Evolutionary conservation across 352 stramenopile species (phyloP).

Genomic region (Phytophthora gonapodyides): DNA sequence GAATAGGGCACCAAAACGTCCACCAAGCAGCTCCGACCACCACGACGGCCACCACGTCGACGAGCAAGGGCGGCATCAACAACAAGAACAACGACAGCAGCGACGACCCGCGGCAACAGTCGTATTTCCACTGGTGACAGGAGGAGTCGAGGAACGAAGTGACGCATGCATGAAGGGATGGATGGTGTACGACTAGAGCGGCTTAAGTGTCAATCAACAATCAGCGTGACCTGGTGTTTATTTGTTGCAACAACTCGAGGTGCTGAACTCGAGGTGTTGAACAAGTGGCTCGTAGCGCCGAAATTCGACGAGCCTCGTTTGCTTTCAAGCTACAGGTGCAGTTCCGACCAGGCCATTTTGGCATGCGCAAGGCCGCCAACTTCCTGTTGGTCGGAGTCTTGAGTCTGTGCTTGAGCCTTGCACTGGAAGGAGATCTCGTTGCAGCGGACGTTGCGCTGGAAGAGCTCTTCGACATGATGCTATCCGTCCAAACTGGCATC

Average conservation of each 20-base stretch:
- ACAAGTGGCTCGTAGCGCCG: conserved; percentile 2
- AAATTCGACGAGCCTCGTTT: conserved; percentile 18
- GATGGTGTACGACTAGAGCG: conserved; percentile 24
- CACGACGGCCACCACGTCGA: conserved; percentile 1
- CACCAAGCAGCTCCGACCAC: conserved; percentile 9
- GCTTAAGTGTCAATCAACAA: conserved; percentile 29
- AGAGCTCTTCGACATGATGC: conserved; percentile 59
- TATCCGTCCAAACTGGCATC: conserved; percentile 45
- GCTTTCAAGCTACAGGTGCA: conserved; percentile 42
- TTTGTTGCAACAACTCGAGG: conserved; percentile 14
- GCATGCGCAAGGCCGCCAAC: background rate
- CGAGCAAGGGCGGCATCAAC: too few relatives aligned
- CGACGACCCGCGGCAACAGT: conserved; percentile 10
- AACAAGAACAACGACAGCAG: conserved; percentile 5
- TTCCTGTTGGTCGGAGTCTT: conserved; percentile 14
- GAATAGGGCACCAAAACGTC: background rate
- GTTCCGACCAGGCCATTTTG: conserved; percentile 42
- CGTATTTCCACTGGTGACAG: conserved; percentile 25
- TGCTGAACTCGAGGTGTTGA: conserved; percentile 6
- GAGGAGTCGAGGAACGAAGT: conserved; percentile 10
- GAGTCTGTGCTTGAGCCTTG: conserved; percentile 11
- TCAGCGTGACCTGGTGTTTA: conserved; percentile 28
- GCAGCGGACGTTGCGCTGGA: conserved; percentile 62
- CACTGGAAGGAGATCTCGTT: conserved; percentile 69
- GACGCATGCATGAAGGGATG: conserved; percentile 21